Conservation (phyloP, 306 rosid species). For the Cucumis melo region DNA sequence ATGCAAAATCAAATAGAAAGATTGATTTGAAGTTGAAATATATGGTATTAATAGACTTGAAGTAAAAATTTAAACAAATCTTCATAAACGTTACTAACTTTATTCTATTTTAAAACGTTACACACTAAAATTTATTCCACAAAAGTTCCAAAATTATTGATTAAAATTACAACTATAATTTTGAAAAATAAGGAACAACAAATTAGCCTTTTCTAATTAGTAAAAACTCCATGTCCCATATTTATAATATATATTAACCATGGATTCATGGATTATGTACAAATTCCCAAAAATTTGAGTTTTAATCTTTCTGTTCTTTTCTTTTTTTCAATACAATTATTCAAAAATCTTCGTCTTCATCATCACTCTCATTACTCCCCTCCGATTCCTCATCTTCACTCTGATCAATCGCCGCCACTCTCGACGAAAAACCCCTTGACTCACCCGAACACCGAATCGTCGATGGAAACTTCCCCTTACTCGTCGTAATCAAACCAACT, state of each 20-base stretch:
- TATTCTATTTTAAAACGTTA: no score
- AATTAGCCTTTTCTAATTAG: background rate
- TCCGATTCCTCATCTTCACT: conserved; percentile 28
- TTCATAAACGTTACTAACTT: no score
- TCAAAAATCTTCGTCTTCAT: conserved; percentile 29
- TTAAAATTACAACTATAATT: background rate
- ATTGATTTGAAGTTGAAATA: no score
- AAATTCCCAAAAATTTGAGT: background rate
- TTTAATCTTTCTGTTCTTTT: background rate
- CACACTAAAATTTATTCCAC: background rate
- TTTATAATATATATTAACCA: background rate
- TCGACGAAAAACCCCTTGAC: conserved; percentile 44
- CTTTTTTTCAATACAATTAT: background rate
- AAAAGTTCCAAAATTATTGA: background rate
- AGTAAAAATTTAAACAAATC: no score
- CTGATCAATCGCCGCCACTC: conserved; percentile 47
- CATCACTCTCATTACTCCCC: conserved; percentile 19
- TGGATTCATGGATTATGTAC: background rate
- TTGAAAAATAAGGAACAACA: background rate
- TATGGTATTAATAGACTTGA: no score
- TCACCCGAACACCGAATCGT: conserved; percentile 30
- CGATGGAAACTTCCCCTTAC: conserved; percentile 29
- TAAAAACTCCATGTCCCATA: background rate
- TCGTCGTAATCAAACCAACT: conserved; percentile 1
- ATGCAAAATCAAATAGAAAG: no score